A percentile compares a stretch with the other conserved stretches of the same genome.
phyloP scores from a whole-genome alignment of 345 rosid species.

The Conringia planisiliqua region DNA sequence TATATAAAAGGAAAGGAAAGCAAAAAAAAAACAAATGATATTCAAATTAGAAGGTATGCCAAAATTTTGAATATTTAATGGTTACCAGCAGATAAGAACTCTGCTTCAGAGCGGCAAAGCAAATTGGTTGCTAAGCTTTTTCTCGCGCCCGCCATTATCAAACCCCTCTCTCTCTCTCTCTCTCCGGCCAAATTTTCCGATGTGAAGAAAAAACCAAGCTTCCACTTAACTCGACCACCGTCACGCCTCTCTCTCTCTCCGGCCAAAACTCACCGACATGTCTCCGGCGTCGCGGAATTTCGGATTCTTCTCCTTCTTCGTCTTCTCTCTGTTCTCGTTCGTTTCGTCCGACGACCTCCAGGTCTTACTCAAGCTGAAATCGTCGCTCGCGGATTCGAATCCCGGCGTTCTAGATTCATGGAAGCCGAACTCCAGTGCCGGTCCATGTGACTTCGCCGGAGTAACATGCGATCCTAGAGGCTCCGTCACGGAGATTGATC shows the following conservation, averaged over 20 bases:
- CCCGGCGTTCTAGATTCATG: constrained; percentile 49
- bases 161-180: neutral
- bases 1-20: neutral
- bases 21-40: neutral
- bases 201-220: constrained; percentile 15
- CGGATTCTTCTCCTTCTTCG: constrained; percentile 3
- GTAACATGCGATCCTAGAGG: constrained; percentile 47
- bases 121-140: neutral
- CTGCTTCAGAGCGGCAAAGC: constrained; percentile 33
- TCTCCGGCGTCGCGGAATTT: neutral
- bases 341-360: constrained; percentile 57
- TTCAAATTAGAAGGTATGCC: neutral
- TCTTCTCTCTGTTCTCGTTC: constrained; percentile 36
- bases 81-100: constrained; percentile 13
- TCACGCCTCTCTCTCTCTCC: neutral
- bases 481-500: constrained; percentile 63
- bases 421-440: constrained; percentile 21
- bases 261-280: constrained; percentile 6
- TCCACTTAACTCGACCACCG: constrained; percentile 1
- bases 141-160: constrained; percentile 14
- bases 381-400: constrained; percentile 35
- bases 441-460: constrained; percentile 56
- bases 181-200: neutral
- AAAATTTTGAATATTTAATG: constrained; percentile 32
- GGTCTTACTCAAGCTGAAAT: constrained; percentile 44